These are phyloP conservation scores for Sporobolomyces roseus DNA, from an alignment of 768 basidiomycete species.

Conservation along the genomic window DNA sequence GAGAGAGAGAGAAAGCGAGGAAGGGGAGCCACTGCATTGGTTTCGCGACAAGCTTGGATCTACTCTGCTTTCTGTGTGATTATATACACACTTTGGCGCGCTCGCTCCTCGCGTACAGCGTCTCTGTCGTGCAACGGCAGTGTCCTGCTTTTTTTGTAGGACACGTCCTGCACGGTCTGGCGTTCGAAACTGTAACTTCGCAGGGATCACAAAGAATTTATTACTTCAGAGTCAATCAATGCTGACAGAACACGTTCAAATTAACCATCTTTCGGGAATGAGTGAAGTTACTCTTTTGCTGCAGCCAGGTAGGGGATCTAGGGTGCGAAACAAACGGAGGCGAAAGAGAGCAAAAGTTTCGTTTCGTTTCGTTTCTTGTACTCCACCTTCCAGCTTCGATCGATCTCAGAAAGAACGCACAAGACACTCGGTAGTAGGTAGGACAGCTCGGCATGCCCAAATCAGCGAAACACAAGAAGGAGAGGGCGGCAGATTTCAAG, in stretches of 20 bases:
- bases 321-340: neutral
- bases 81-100: too few species aligned
- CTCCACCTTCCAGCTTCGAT: neutral
- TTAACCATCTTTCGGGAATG: slow-evolving; percentile 15
- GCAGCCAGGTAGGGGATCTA: neutral
- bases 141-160: too few species aligned
- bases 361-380: neutral
- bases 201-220: slow-evolving; percentile 5
- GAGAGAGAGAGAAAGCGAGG: too few species aligned
- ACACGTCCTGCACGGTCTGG: neutral
- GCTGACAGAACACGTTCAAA: neutral
- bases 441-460: slow-evolving; percentile 63
- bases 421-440: neutral
- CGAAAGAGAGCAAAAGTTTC: neutral
- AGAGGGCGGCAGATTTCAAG: slow-evolving; percentile 81
- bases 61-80: too few species aligned
- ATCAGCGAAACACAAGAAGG: slow-evolving; percentile 71
- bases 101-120: too few species aligned
- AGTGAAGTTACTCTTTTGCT: neutral
- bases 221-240: neutral
- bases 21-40: too few species aligned
- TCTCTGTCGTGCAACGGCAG: too few species aligned
- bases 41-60: too few species aligned
- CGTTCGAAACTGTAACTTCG: neutral
- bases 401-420: too few species aligned